Conservation (phyloP, 345 rosid species). For the Nephelium lappaceum region DNA sequence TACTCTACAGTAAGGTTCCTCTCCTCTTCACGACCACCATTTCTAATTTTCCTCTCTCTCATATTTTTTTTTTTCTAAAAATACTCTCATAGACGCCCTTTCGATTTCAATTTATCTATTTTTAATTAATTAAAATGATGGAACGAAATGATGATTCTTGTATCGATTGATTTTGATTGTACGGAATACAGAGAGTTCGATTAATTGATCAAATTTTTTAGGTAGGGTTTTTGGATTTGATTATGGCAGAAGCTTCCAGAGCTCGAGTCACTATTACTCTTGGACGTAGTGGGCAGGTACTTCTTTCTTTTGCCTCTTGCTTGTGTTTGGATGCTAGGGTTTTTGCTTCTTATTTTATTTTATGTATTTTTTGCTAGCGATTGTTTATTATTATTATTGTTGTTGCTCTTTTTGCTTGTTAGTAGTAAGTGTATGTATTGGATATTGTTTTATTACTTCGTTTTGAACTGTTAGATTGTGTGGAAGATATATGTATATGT, state of each 20-base stretch:
- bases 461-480: not conserved
- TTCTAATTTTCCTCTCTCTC: not conserved
- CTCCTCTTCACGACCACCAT: not conserved
- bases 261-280: constrained; percentile 82
- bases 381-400: not conserved
- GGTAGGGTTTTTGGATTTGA: constrained; percentile 42
- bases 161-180: constrained; percentile 13
- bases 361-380: not conserved
- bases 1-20: not conserved
- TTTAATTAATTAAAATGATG: not conserved
- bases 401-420: not conserved
- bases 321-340: not conserved
- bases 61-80: not conserved
- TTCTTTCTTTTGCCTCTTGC: not conserved
- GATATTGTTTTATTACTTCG: not conserved
- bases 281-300: constrained; percentile 85
- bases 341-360: not conserved
- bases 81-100: not conserved
- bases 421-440: not conserved
- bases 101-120: not conserved
- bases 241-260: constrained; percentile 74
- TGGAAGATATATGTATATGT: not conserved
- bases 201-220: constrained; percentile 20
- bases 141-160: constrained; percentile 19
- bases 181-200: not conserved